These are phyloP conservation scores for Apiospora arundinis DNA, from an alignment of 2,329 filamentous ascomycete species.

Conservation along the genomic window DNA sequence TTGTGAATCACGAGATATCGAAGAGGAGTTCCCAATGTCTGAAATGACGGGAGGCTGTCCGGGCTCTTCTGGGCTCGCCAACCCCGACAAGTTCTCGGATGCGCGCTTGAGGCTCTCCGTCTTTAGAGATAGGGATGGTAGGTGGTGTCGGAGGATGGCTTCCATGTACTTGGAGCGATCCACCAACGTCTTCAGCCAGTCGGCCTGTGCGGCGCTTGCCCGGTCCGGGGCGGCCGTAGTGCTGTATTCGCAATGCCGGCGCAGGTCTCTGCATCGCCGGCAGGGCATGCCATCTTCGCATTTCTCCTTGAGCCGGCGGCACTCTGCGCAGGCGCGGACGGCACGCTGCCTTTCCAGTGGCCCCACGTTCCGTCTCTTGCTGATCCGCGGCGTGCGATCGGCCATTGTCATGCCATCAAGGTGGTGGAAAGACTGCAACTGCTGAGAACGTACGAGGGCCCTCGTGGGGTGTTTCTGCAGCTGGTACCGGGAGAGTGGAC, in stretches of 20 bases:
- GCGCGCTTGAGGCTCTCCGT: conserved; percentile 20
- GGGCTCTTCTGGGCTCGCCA: not conserved
- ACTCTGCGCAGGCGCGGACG: conserved; percentile 32
- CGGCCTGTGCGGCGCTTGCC: conserved; percentile 21
- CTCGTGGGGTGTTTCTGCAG: no score
- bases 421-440: not conserved
- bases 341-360: not conserved
- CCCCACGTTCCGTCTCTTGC: not conserved
- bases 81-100: not conserved
- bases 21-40: not conserved
- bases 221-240: conserved; percentile 41
- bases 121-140: conserved; percentile 9
- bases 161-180: conserved; percentile 23
- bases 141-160: conserved; percentile 39
- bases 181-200: conserved; percentile 17
- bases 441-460: not conserved
- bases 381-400: not conserved
- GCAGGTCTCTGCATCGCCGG: conserved; percentile 57
- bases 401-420: conserved; percentile 1
- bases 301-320: conserved; percentile 61
- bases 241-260: conserved; percentile 56
- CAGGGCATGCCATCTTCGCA: conserved; percentile 62
- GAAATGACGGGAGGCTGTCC: not conserved
- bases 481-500: not conserved
- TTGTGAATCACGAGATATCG: no score